Base-by-base conservation (phyloP, 1,139 yeast genomes). In the Torulaspora pretoriensis region DNA sequence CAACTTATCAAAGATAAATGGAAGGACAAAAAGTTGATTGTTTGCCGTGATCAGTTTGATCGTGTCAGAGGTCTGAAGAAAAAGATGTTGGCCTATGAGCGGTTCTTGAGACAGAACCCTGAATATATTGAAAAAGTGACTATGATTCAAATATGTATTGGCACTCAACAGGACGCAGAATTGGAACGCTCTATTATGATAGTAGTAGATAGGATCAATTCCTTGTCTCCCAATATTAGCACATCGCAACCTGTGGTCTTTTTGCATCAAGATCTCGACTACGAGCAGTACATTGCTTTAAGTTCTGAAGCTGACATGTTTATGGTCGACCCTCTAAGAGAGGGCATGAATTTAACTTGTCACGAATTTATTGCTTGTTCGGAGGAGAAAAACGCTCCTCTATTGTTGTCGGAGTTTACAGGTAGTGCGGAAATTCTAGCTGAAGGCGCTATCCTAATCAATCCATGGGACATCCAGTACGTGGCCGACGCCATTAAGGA, bases 301-400 rank as follows among this genome's bases (percentile, higher is more conserved):
- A 77, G 86, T 45, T 72, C 82, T 36, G 97, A 89, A 62, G 96
- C 97, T 0, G 95, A 86, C 55, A 73, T 80, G 2, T 92, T 92
- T 63, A 81, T 86, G 28, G 96, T 92, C 2, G 81, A 95, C 3
- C 84, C 96, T 1, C 77, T 92, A 74, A 80, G 98, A 61, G 99
- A 94, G 65, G 98, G 98, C 14, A 85, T 92, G 86, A 92, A 92
- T 60, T 72, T 92, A 61, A 89, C 98, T 0, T 89, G 97, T 58
- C 98, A 94, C 61, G 98, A 92, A 64, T 94, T 84, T 62, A 78
- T 89, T 30, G 83, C 82, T 46, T 88, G 96, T 22, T 79, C 95
- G 3, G 70, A 74, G 24, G 80, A 77, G 33, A 76, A 78, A 51
- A 80, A 84, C 53, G 84, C 96, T 0, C 96, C 97, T 0, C 73